These are phyloP conservation scores for Aspergillus ochraceus DNA, from an alignment of 2,329 filamentous ascomycete species.

Conservation along the genomic window DNA sequence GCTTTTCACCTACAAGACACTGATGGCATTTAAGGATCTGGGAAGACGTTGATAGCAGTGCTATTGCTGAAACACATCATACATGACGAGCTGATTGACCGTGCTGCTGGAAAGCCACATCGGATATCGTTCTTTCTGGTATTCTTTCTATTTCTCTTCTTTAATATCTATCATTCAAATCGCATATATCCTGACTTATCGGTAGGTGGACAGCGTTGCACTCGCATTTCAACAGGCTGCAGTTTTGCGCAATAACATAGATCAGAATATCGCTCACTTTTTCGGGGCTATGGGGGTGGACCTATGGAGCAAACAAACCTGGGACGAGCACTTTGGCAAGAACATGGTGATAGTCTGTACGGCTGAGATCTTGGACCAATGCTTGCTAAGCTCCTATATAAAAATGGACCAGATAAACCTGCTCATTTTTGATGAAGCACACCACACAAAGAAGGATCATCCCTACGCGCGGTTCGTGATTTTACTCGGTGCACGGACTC, in stretches of 20 bases:
- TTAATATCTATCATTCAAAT: background rate
- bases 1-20: background rate
- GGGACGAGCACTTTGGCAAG: slow-evolving; percentile 58
- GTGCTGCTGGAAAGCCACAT: slow-evolving; percentile 58
- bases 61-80: slow-evolving; percentile 76
- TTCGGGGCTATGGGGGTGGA: slow-evolving; percentile 68
- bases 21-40: slow-evolving; percentile 61
- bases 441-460: slow-evolving; percentile 93
- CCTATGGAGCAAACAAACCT: slow-evolving; percentile 61
- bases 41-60: slow-evolving; percentile 94
- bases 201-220: slow-evolving; percentile 77
- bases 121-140: slow-evolving; percentile 84
- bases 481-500: background rate
- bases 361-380: slow-evolving; percentile 78
- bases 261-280: slow-evolving; percentile 70
- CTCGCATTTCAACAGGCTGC: slow-evolving; percentile 87
- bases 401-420: slow-evolving; percentile 82
- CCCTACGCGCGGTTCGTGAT: slow-evolving; percentile 67
- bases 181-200: slow-evolving; percentile 13
- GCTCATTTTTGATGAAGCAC: slow-evolving; percentile 92
- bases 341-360: slow-evolving; percentile 91
- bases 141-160: slow-evolving; percentile 4
- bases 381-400: slow-evolving; percentile 76
- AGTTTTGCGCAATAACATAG: slow-evolving; percentile 78
- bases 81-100: slow-evolving; percentile 72